Conservation (phyloP, 345 rosid genomes). For the Erysimum cheiranthoides region DNA sequence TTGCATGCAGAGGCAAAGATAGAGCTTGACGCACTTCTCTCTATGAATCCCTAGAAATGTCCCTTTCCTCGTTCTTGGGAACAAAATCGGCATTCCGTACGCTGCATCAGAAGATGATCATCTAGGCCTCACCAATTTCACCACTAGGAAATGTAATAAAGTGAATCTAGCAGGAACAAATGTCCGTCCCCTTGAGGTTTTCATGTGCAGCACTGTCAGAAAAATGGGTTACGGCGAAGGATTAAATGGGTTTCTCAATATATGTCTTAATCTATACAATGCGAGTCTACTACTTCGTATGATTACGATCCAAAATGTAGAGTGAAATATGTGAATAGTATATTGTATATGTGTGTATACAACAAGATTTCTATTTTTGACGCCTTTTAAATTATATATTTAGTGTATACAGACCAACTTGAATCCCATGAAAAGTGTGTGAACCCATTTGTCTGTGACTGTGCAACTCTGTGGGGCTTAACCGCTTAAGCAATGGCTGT, state of each 20-base stretch:
- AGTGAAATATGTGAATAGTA: conserved; percentile 14
- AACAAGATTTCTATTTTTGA: conserved; percentile 3
- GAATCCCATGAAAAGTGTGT: conserved; percentile 29
- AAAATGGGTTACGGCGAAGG: conserved; percentile 73
- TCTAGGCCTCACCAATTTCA: conserved; percentile 64
- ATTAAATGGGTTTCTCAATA: conserved; percentile 71
- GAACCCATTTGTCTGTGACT: conserved; percentile 36
- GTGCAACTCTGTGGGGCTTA: conserved; percentile 37
- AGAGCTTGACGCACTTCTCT: conserved; percentile 29
- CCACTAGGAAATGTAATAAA: conserved; percentile 62
- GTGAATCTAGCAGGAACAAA: conserved; percentile 60
- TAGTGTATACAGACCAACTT: neutral
- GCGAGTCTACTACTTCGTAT: neutral
- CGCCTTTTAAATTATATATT: neutral
- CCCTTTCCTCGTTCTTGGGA: conserved; percentile 22
- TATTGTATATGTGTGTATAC: conserved; percentile 1
- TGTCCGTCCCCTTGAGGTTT: conserved; percentile 72
- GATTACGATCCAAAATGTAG: conserved; percentile 3
- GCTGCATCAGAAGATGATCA: conserved; percentile 78
- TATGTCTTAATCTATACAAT: neutral
- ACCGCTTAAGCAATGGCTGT: conserved; percentile 39
- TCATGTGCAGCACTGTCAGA: conserved; percentile 74
- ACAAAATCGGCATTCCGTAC: conserved; percentile 44
- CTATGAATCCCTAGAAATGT: conserved; percentile 20
- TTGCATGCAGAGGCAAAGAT: conserved; percentile 25